phyloP scores from a whole-genome alignment of 345 rosid genomes.

The Eucalyptus leucophloia region DNA sequence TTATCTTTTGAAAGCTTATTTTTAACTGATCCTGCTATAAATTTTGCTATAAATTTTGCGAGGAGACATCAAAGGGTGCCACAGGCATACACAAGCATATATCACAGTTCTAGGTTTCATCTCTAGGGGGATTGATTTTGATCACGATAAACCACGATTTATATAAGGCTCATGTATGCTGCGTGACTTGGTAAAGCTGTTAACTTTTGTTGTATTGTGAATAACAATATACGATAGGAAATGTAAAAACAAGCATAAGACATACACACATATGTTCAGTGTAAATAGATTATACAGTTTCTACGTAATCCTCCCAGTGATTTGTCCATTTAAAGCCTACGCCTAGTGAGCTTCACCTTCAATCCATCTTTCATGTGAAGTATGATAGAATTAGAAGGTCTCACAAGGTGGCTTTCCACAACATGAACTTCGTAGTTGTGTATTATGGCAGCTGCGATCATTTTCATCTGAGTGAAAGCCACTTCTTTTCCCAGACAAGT shows the following conservation, averaged over 20 bases:
- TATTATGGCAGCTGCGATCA: conserved; percentile 20
- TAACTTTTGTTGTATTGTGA: background rate
- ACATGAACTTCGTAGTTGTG: conserved; percentile 22
- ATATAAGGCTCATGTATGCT: background rate
- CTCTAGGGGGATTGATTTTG: background rate
- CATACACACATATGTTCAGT: background rate
- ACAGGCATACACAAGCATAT: background rate
- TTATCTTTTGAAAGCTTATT: background rate
- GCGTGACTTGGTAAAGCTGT: background rate
- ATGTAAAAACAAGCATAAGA: background rate
- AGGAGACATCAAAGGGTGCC: background rate
- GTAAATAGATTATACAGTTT: background rate
- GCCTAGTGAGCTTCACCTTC: conserved; percentile 15
- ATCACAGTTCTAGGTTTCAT: background rate
- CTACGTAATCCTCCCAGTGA: background rate
- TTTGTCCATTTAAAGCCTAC: background rate
- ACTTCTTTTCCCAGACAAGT: conserved; percentile 52
- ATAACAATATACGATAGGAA: background rate
- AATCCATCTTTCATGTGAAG: conserved; percentile 43
- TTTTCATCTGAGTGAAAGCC: conserved; percentile 46
- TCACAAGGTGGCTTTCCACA: conserved; percentile 18
- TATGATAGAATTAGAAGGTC: conserved; percentile 16
- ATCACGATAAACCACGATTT: too few species aligned
- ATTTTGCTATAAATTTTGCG: background rate
- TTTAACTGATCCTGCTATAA: background rate